Conservation (phyloP, 768 basidiomycete genomes). For the Clitopilus hobsonii region DNA sequence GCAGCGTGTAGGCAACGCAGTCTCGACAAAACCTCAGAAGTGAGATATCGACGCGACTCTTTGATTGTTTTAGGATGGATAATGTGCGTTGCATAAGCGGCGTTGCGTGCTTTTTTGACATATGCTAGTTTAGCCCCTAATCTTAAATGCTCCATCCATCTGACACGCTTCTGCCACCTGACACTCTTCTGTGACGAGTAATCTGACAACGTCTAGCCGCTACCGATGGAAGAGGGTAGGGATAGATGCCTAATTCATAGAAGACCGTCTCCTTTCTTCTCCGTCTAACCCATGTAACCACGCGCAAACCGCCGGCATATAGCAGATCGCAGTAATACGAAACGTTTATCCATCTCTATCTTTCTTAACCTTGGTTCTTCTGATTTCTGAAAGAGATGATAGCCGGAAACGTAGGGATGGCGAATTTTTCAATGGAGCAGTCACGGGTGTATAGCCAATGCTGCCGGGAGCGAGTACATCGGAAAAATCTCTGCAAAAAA, state of each 20-base stretch:
- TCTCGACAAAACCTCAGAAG: background rate
- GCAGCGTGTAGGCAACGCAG: background rate
- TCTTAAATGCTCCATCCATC: no score
- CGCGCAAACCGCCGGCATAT: background rate
- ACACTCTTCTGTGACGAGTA: no score
- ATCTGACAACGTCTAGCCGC: background rate
- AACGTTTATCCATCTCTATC: background rate
- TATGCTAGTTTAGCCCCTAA: no score
- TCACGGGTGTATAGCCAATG: background rate
- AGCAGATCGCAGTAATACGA: background rate
- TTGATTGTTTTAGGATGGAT: no score
- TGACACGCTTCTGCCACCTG: no score
- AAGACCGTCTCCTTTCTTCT: no score
- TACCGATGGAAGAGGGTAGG: background rate
- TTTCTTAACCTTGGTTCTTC: background rate
- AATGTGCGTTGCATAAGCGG: no score
- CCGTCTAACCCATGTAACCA: background rate
- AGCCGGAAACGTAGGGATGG: background rate
- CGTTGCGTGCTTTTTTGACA: no score
- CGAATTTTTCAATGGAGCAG: background rate
- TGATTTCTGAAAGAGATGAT: background rate
- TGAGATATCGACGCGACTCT: background rate
- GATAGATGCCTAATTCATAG: background rate
- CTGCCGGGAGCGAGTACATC: background rate
- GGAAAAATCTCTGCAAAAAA: background rate